These are phyloP conservation scores for Penicillium crustosum DNA, from an alignment of 2,329 filamentous ascomycete species.

Conservation along the genomic window DNA sequence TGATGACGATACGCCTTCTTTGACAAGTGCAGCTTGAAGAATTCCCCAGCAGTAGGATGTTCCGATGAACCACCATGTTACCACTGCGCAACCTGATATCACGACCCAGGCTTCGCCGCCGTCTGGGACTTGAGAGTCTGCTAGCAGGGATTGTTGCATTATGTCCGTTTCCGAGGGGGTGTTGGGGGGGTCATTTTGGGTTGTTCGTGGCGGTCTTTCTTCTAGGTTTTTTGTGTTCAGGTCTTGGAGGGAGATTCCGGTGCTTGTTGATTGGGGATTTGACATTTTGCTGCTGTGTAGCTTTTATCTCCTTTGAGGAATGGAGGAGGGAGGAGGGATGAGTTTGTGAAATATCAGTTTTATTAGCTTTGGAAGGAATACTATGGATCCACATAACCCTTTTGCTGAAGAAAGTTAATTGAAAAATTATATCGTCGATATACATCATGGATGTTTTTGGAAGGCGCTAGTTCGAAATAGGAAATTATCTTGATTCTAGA, in stretches of 20 bases:
- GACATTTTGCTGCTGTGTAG: not conserved
- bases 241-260: not conserved
- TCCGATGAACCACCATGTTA: slow-evolving; percentile 60
- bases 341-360: not conserved
- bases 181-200: not conserved
- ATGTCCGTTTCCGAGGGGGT: not conserved
- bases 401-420: not conserved
- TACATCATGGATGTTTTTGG: not conserved
- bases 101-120: slow-evolving; percentile 42
- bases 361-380: not conserved
- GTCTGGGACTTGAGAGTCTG: slow-evolving; percentile 44
- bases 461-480: not conserved
- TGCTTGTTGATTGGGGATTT: not conserved
- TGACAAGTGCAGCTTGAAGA: slow-evolving; percentile 58
- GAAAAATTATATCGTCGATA: not conserved
- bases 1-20: slow-evolving; percentile 46
- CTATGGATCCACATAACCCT: not conserved
- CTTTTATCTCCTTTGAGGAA: not conserved
- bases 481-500: not conserved
- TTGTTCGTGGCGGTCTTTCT: not conserved
- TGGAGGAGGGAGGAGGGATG: not conserved
- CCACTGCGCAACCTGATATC: slow-evolving; percentile 51
- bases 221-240: not conserved
- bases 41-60: slow-evolving; percentile 62
- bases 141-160: slow-evolving; percentile 47